These are phyloP conservation scores for Durusdinium trenchii DNA, from an alignment of 73 alveolate genomes.

Conservation along the genomic window DNA sequence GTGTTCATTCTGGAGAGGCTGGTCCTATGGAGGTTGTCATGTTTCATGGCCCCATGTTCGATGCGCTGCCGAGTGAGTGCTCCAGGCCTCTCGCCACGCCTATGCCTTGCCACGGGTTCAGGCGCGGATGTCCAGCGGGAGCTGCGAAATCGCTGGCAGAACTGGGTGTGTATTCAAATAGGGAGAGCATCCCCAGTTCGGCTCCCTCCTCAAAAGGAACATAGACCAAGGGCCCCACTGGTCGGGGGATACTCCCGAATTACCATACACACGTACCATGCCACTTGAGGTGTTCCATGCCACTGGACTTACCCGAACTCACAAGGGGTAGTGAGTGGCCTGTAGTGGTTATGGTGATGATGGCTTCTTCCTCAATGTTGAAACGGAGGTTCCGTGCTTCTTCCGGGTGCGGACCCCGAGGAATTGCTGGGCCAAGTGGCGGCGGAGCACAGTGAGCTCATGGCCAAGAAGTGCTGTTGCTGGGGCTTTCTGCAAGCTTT, in stretches of 20 bases:
- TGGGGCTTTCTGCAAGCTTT: constrained; percentile 46
- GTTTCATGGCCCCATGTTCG: neutral
- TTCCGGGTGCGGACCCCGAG: too few species aligned
- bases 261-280: neutral
- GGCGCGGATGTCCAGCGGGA: neutral
- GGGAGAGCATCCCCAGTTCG: neutral
- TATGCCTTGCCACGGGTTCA: neutral
- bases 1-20: neutral
- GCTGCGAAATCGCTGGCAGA: neutral
- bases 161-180: neutral
- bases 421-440: neutral
- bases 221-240: neutral
- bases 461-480: constrained; percentile 26
- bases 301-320: too few species aligned
- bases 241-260: neutral
- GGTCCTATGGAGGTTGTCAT: neutral
- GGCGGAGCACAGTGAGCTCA: neutral
- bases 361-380: too few species aligned
- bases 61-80: neutral
- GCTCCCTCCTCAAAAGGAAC: neutral
- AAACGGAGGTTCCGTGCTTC: too few species aligned
- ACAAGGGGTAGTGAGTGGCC: neutral
- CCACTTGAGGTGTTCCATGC: too few species aligned
- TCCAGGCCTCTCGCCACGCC: neutral
- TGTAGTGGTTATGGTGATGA: neutral